Evolutionary conservation across 768 basidiomycete genomes (phyloP).

Genomic region (Podaxis sp.): DNA sequence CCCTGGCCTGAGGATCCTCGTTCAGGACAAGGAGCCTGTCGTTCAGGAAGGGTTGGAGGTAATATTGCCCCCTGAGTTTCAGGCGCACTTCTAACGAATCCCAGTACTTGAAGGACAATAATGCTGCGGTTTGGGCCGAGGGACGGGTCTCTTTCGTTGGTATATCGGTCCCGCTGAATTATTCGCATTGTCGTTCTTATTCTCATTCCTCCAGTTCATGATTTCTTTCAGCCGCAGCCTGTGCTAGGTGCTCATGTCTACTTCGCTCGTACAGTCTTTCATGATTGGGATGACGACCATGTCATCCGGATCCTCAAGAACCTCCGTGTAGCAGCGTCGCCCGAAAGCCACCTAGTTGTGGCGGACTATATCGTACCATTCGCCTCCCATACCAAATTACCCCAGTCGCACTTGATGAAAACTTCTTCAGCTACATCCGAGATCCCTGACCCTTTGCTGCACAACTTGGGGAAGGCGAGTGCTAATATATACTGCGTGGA

Average conservation of each 20-base stretch:
- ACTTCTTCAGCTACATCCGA: conserved; percentile 10
- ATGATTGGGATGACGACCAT: conserved; percentile 72
- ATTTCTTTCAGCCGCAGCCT: conserved; percentile 71
- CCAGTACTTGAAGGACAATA: conserved; percentile 47
- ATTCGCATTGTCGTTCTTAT: neutral
- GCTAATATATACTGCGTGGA: conserved; percentile 71
- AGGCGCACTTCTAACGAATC: conserved; percentile 44
- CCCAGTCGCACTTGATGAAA: neutral
- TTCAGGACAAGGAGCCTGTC: conserved; percentile 56
- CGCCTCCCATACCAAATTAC: conserved; percentile 46
- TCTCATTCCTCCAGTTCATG: conserved; percentile 44
- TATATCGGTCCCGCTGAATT: neutral
- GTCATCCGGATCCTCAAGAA: conserved; percentile 42
- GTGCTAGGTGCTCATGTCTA: conserved; percentile 54
- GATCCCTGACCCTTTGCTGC: conserved; percentile 57
- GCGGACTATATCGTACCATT: conserved; percentile 70
- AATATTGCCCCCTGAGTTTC: neutral
- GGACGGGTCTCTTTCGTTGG: conserved; percentile 5
- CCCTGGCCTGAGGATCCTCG: conserved; percentile 42
- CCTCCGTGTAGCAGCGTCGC: conserved; percentile 41
- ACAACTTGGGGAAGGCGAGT: conserved; percentile 72
- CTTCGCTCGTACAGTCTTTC: conserved; percentile 65
- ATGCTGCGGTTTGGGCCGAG: conserved; percentile 51
- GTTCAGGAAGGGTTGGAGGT: conserved; percentile 48
- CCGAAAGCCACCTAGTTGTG: conserved; percentile 58